Conservation (phyloP, 208 protist species). For the Plasmodiophora brassicae region DNA sequence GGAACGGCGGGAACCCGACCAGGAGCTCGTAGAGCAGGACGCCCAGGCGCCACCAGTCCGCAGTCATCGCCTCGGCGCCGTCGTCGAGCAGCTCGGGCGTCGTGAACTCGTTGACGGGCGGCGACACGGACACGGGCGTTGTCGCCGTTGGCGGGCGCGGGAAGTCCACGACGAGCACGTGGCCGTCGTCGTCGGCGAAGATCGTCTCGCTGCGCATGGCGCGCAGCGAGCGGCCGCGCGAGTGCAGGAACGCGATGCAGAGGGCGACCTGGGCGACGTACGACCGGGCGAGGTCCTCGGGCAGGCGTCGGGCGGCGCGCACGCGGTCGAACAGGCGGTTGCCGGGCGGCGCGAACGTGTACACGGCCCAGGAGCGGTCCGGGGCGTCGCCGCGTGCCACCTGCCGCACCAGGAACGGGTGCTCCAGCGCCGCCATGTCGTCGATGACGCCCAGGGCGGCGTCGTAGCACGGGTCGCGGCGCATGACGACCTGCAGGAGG, state of each 20-base stretch:
- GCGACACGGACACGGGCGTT: background rate
- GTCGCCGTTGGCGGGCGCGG: too few relatives aligned
- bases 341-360: background rate
- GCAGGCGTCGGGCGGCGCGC: background rate
- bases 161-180: background rate
- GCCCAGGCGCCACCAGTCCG: background rate
- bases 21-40: background rate
- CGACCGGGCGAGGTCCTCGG: background rate
- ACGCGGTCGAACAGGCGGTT: background rate
- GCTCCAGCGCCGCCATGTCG: background rate
- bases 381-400: background rate
- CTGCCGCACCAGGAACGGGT: background rate
- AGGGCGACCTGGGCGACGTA: slow-evolving; percentile 4
- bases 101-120: background rate
- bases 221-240: background rate
- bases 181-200: background rate
- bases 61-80: background rate
- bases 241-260: background rate
- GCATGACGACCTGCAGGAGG: slow-evolving; percentile 14
- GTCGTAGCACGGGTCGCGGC: background rate
- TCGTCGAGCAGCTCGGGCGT: background rate
- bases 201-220: background rate
- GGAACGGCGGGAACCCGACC: background rate
- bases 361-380: background rate
- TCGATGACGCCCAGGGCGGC: background rate